phyloP scores from a whole-genome alignment of 495 filamentous ascomycete species.

The Chaetomidium leptoderma region DNA sequence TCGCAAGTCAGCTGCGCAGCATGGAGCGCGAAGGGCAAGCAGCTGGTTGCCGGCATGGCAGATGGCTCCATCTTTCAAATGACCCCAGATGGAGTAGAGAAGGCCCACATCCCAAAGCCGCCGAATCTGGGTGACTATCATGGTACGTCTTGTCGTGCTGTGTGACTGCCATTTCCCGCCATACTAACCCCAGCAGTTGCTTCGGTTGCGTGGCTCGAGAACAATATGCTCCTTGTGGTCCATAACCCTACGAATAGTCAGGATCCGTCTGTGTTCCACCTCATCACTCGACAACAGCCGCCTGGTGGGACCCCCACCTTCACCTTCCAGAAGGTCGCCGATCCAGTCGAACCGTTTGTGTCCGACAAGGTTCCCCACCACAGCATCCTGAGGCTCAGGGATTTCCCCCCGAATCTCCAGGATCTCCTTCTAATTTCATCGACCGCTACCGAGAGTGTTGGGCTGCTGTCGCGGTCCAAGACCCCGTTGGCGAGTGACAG shows the following conservation, averaged over 20 bases:
- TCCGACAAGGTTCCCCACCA: conserved; percentile 67
- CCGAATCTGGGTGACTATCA: conserved; percentile 65
- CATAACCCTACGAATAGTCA: conserved; percentile 60
- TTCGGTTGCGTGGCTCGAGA: conserved; percentile 84
- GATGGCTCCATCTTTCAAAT: conserved; percentile 80
- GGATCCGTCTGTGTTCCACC: conserved; percentile 62
- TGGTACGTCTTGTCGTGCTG: conserved; percentile 47
- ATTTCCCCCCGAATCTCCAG: conserved; percentile 71
- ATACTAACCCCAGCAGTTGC: conserved; percentile 53
- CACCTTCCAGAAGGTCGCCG: conserved; percentile 65
- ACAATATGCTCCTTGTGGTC: conserved; percentile 73
- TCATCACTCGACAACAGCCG: conserved; percentile 62
- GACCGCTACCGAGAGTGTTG: conserved; percentile 72
- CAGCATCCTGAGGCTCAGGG: conserved; percentile 65
- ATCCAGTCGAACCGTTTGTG: conserved; percentile 66
- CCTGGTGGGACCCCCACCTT: conserved; percentile 42
- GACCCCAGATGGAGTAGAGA: conserved; percentile 70
- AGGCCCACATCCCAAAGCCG: conserved; percentile 74
- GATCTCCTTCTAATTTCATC: conserved; percentile 79
- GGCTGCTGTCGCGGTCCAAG: conserved; percentile 68
- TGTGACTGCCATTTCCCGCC: conserved; percentile 22
- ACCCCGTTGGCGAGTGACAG: conserved; percentile 58
- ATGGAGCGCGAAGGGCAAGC: conserved; percentile 92
- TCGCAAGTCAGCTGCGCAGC: conserved; percentile 75
- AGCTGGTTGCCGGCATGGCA: conserved; percentile 80